Conservation (phyloP, 352 stramenopile species). For the Phytophthora kernoviae region DNA sequence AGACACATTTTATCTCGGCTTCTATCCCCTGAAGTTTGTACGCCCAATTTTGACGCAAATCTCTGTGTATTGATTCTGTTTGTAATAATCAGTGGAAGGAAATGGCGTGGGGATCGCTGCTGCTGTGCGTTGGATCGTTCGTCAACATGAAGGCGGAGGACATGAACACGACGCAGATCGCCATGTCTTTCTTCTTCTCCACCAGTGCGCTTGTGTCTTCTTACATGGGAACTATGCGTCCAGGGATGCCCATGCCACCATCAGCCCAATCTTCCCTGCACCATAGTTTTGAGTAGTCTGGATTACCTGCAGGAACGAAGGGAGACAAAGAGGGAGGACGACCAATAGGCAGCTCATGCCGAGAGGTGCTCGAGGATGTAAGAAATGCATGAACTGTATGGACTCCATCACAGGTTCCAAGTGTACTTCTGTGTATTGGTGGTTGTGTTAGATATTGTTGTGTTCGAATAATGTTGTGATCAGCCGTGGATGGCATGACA, state of each 20-base stretch:
- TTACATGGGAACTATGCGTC: constrained; percentile 53
- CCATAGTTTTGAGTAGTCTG: constrained; percentile 9
- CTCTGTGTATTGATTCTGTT: too few species aligned
- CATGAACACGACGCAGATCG: constrained; percentile 65
- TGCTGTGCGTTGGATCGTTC: constrained; percentile 71
- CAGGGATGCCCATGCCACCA: constrained; percentile 28
- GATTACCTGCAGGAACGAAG: background rate
- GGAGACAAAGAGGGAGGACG: background rate
- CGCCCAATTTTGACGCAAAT: too few species aligned
- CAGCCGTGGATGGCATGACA: background rate
- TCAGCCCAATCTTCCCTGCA: constrained; percentile 14
- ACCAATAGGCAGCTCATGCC: constrained; percentile 4
- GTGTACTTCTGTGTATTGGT: constrained; percentile 6
- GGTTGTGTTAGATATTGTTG: constrained; percentile 1
- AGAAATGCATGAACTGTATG: constrained; percentile 21
- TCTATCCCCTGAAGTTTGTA: too few species aligned
- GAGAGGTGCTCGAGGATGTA: constrained; percentile 10
- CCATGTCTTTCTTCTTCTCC: constrained; percentile 82
- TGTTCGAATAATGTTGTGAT: background rate
- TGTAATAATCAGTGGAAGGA: constrained; percentile 79
- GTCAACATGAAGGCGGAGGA: constrained; percentile 62
- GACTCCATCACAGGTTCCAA: constrained; percentile 6
- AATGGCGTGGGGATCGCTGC: constrained; percentile 66
- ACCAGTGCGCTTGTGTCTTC: constrained; percentile 66
- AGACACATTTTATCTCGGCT: too few species aligned